Conservation (phyloP, 1,284 basidiomycete genomes). For the Leccinum fuscescens region DNA sequence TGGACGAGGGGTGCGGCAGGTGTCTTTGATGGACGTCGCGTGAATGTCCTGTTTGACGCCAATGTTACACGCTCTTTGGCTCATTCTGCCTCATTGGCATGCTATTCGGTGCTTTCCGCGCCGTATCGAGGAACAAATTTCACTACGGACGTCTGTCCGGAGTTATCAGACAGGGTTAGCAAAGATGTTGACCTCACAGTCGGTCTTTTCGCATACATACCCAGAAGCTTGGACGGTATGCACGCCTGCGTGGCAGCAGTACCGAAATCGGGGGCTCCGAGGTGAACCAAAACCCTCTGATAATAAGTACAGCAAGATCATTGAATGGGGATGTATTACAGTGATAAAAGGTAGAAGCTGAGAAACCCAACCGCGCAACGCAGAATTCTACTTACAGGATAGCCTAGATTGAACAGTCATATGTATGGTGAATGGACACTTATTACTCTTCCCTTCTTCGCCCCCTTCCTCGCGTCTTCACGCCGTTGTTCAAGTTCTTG, state of each 20-base stretch:
- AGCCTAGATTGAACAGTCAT: not conserved
- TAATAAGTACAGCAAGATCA: not conserved
- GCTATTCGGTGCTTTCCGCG: no score
- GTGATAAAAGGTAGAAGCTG: not conserved
- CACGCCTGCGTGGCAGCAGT: not conserved
- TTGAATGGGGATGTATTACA: not conserved
- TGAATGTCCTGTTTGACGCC: no score
- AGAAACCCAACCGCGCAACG: not conserved
- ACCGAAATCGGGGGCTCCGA: not conserved
- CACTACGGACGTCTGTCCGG: no score
- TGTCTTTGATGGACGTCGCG: no score
- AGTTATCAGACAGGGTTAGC: no score
- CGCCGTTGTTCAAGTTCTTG: slow-evolving; percentile 31
- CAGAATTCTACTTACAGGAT: not conserved
- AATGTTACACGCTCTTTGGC: no score
- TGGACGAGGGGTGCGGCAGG: no score
- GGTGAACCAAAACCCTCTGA: not conserved
- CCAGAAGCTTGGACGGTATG: not conserved
- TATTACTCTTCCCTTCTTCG: slow-evolving; percentile 16
- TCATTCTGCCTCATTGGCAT: no score
- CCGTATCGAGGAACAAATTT: no score
- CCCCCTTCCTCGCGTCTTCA: slow-evolving; percentile 39
- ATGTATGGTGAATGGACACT: not conserved
- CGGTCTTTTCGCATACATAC: not conserved
- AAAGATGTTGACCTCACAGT: no score